A percentile compares a stretch with the other conserved stretches of the same genome.
Conservation (phyloP, 2,329 filamentous ascomycete genomes). For the Xylaria polymorpha region DNA sequence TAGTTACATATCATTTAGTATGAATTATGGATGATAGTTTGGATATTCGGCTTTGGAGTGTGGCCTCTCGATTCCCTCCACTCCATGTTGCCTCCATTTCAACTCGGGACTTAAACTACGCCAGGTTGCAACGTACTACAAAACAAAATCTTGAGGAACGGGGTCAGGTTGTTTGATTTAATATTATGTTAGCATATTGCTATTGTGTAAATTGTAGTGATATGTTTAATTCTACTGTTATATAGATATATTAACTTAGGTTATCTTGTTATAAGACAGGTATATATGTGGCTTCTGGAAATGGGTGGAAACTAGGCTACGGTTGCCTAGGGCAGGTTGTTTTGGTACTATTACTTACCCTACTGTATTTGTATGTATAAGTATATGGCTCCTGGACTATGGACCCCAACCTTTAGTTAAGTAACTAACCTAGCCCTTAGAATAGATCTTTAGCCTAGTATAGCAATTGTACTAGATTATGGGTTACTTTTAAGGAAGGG, state of each 20-base stretch:
- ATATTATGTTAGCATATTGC: neutral
- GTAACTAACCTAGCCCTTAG: no score
- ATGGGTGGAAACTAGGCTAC: no score
- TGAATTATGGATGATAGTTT: constrained; percentile 5
- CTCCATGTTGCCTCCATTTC: neutral
- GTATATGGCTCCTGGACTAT: no score
- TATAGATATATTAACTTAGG: neutral
- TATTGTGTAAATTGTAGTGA: neutral
- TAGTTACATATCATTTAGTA: constrained; percentile 5
- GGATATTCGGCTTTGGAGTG: neutral
- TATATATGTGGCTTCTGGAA: no score
- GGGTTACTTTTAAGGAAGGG: no score
- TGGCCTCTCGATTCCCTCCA: neutral
- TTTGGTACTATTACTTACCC: no score
- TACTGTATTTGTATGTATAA: no score
- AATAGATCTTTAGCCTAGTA: no score
- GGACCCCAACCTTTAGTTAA: no score
- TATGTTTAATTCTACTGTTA: neutral
- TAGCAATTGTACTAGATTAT: no score
- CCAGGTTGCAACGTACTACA: neutral
- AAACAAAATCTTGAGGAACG: neutral
- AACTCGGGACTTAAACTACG: neutral
- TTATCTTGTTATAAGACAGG: neutral
- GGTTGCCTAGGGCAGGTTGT: no score
- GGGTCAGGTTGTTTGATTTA: neutral